Evolutionary conservation across 129 eudicot species (phyloP).

Genomic region (Deinandra increscens): DNA sequence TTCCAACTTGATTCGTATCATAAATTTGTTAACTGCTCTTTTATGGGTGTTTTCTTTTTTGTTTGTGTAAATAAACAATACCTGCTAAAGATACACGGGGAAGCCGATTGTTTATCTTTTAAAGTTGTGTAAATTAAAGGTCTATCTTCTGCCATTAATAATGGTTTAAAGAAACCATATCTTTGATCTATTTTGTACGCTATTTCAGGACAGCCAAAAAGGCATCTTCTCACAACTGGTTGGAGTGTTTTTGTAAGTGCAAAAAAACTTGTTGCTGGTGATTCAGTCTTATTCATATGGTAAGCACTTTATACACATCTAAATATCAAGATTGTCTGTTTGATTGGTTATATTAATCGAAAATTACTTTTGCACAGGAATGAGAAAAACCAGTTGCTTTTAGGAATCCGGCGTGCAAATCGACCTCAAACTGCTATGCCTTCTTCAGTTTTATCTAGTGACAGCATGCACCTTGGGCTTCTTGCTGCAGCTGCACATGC

Average conservation of each 20-base stretch:
- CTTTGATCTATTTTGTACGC: conserved; percentile 17
- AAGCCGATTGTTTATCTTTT: neutral
- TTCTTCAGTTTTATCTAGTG: conserved; percentile 91
- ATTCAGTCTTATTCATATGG: conserved; percentile 91
- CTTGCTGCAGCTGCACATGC: conserved; percentile 99
- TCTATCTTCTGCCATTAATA: neutral
- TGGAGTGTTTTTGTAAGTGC: conserved; percentile 98
- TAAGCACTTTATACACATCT: conserved; percentile 28
- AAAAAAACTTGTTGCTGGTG: conserved; percentile 92
- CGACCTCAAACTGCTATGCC: conserved; percentile 96
- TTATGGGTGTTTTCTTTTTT: neutral
- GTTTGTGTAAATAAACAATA: neutral
- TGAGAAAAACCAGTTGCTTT: conserved; percentile 74
- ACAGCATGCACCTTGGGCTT: conserved; percentile 96
- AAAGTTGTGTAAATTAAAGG: conserved; percentile 6
- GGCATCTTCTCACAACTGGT: conserved; percentile 93
- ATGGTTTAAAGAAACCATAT: neutral
- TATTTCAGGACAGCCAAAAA: conserved; percentile 84
- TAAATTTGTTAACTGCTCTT: neutral
- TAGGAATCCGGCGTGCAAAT: conserved; percentile 90
- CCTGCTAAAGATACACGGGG: neutral
- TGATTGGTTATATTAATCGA: neutral
- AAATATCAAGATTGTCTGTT: neutral
- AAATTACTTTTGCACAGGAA: conserved; percentile 53
- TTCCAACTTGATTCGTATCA: conserved; percentile 2